A percentile compares a stretch with the other conserved stretches of the same genome.
Conservation (phyloP, 768 basidiomycete genomes). For the Lactarius quietus region DNA sequence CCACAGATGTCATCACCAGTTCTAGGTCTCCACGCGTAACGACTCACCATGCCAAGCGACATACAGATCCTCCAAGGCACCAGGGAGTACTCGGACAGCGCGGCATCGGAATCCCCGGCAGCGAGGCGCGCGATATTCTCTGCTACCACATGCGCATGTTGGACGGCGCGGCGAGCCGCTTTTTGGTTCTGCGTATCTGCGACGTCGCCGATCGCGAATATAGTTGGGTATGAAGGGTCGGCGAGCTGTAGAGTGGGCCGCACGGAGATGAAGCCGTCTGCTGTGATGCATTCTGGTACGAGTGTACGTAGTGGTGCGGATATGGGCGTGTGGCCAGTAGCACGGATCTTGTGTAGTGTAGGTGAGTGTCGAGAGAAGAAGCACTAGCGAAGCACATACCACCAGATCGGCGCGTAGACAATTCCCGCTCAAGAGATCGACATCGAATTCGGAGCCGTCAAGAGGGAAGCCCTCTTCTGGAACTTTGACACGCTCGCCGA, state of each 20-base stretch:
- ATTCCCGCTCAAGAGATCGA: slow-evolving; percentile 26
- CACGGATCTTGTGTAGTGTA: slow-evolving; percentile 29
- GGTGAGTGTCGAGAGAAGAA: background rate
- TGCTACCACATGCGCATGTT: slow-evolving; percentile 28
- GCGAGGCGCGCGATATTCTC: slow-evolving; percentile 26
- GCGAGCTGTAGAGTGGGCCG: slow-evolving; percentile 31
- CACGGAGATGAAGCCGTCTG: slow-evolving; percentile 28
- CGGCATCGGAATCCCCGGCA: background rate
- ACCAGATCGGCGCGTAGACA: slow-evolving; percentile 27
- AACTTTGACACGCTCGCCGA: slow-evolving; percentile 29
- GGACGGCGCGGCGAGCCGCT: slow-evolving; percentile 28
- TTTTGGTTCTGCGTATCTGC: slow-evolving; percentile 30
- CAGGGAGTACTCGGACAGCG: slow-evolving; percentile 3
- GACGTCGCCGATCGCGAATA: slow-evolving; percentile 33
- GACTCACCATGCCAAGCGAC: slow-evolving; percentile 28
- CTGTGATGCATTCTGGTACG: slow-evolving; percentile 26
- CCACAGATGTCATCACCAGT: background rate
- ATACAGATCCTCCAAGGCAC: slow-evolving; percentile 26
- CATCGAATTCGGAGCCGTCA: slow-evolving; percentile 23
- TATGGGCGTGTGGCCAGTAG: slow-evolving; percentile 34
- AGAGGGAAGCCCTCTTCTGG: slow-evolving; percentile 32
- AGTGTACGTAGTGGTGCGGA: slow-evolving; percentile 29
- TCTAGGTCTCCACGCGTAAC: background rate
- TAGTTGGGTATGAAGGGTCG: slow-evolving; percentile 18
- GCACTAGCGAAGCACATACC: slow-evolving; percentile 8